Conservation (phyloP, 2,329 filamentous ascomycete species). For the Diaporthe velutina region DNA sequence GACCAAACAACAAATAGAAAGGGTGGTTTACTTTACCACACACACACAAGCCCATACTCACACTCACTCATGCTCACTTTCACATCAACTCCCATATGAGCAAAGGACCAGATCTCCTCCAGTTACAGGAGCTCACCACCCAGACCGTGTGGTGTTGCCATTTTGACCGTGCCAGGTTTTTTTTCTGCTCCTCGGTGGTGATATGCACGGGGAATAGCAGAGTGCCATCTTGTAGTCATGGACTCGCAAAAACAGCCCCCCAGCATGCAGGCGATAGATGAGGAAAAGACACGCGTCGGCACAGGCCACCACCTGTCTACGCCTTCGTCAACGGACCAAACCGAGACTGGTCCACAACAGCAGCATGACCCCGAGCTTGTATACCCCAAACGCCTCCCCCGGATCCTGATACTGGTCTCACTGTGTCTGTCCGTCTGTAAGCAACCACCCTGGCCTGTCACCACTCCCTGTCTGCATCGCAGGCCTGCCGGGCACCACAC, state of each 20-base stretch:
- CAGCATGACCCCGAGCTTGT: constrained; percentile 40
- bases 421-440: constrained; percentile 56
- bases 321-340: not conserved
- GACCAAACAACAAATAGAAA: not conserved
- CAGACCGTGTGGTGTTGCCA: not conserved
- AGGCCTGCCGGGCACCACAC: too few species aligned
- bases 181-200: not conserved
- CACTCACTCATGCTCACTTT: not conserved
- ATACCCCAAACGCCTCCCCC: constrained; percentile 57
- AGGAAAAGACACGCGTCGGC: not conserved
- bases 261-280: not conserved
- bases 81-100: too few species aligned
- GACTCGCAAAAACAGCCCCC: not conserved
- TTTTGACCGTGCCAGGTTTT: not conserved
- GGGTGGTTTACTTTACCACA: not conserved
- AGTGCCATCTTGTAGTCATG: not conserved
- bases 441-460: not conserved
- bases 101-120: not conserved
- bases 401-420: constrained; percentile 57
- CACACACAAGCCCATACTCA: not conserved
- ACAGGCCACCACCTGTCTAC: not conserved
- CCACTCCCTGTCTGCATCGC: not conserved
- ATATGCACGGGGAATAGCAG: not conserved
- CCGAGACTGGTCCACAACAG: constrained; percentile 5
- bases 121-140: not conserved